Percentiles rank a stretch among this genome's conserved stretches.
Conservation (phyloP, 768 basidiomycete species). For the Boletus rubropictus region DNA sequence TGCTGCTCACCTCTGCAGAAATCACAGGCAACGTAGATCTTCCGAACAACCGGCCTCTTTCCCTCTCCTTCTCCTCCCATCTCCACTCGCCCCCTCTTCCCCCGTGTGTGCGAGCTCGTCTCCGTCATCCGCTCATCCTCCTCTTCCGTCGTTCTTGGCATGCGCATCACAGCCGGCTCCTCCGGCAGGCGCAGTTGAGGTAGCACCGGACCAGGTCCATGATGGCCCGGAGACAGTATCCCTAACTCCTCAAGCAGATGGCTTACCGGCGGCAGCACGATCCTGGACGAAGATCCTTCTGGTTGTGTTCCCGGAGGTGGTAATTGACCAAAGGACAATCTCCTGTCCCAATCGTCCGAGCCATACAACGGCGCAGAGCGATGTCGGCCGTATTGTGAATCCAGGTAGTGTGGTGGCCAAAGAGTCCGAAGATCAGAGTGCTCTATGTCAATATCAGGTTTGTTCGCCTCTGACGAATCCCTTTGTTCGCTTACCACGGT, state of each 20-base stretch:
- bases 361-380: conserved; percentile 23
- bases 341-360: conserved; percentile 20
- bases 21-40: conserved; percentile 57
- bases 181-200: conserved; percentile 29
- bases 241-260: conserved; percentile 23
- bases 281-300: conserved; percentile 19
- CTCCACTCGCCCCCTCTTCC: conserved; percentile 17
- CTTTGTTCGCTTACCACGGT: conserved; percentile 18
- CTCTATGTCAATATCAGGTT: conserved; percentile 15
- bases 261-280: conserved; percentile 28
- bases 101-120: conserved; percentile 7
- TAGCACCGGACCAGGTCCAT: conserved; percentile 21
- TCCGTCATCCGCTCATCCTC: conserved; percentile 12
- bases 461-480: not conserved
- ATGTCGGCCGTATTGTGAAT: conserved; percentile 22
- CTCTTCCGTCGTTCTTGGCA: conserved; percentile 8
- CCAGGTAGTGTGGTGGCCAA: conserved; percentile 15
- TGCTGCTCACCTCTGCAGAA: conserved; percentile 63
- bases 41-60: conserved; percentile 20
- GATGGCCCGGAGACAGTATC: conserved; percentile 12
- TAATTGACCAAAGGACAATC: conserved; percentile 19
- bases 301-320: conserved; percentile 6
- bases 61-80: conserved; percentile 16
- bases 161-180: conserved; percentile 1
- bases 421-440: conserved; percentile 15